Evolutionary conservation across 2,329 filamentous ascomycete species (phyloP).

Genomic region (Metarhizium anisopliae): DNA sequence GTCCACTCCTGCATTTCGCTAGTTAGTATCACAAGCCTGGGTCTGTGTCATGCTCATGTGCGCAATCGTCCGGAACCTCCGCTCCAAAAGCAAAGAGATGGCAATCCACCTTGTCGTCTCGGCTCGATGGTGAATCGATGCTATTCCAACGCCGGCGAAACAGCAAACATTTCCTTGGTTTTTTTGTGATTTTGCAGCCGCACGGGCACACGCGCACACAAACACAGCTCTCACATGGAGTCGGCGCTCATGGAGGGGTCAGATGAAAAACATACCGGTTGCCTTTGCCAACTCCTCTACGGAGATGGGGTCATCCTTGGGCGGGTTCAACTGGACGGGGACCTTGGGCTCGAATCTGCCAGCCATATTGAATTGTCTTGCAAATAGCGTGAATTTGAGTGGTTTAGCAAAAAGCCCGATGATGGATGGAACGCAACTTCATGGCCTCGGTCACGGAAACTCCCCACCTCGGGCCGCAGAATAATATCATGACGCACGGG

Average conservation of each 20-base stretch:
- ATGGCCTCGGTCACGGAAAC: background rate
- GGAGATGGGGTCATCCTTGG: constrained; percentile 83
- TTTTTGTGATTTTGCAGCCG: background rate
- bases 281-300: constrained; percentile 69
- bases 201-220: background rate
- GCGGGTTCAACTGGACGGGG: constrained; percentile 66
- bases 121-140: background rate
- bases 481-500: constrained; percentile 8
- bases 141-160: background rate
- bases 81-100: background rate
- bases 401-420: background rate
- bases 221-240: background rate
- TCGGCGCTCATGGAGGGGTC: background rate
- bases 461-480: constrained; percentile 6
- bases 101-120: background rate
- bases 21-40: background rate
- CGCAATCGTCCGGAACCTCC: background rate
- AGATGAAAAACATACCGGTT: constrained; percentile 53
- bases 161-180: background rate
- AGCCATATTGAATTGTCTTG: constrained; percentile 32
- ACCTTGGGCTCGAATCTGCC: constrained; percentile 71
- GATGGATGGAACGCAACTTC: background rate
- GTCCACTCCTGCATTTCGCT: constrained; percentile 44
- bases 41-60: background rate
- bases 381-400: constrained; percentile 1